Conservation (phyloP, 2,329 filamentous ascomycete genomes). For the Beauveria brongniartii region DNA sequence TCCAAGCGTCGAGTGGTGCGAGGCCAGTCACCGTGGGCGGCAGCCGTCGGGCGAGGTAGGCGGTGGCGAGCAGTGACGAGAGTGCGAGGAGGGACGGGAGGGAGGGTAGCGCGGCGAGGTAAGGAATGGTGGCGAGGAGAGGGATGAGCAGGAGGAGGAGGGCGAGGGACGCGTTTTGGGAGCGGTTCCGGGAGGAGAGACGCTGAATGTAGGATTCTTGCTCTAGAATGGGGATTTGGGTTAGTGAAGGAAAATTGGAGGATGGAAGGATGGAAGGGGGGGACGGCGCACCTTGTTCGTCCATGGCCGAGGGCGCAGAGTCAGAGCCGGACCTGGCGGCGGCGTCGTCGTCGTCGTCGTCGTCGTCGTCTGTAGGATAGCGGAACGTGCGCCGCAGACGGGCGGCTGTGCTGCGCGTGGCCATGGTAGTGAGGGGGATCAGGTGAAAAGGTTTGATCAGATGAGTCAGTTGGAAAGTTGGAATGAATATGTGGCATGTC, state of each 20-base stretch:
- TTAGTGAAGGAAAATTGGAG: neutral
- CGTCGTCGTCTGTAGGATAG: conserved; percentile 25
- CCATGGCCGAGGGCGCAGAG: conserved; percentile 10
- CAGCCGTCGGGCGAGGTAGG: conserved; percentile 51
- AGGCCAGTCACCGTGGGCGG: conserved; percentile 49
- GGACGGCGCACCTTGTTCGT: conserved; percentile 6
- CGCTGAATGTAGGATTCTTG: conserved; percentile 11
- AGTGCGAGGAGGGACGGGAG: conserved; percentile 49
- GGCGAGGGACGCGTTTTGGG: conserved; percentile 6
- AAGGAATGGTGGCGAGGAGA: conserved; percentile 34
- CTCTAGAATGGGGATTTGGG: neutral
- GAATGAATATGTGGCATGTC: too few relatives aligned
- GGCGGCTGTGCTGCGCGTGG: conserved; percentile 19
- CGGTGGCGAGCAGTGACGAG: conserved; percentile 54
- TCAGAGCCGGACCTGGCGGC: conserved; percentile 12
- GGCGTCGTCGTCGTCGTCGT: neutral
- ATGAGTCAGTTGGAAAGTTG: neutral
- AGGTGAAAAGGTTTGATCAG: neutral
- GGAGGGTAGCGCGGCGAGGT: conserved; percentile 26
- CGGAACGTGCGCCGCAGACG: conserved; percentile 21
- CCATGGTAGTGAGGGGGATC: conserved; percentile 14
- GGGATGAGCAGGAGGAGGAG: conserved; percentile 37
- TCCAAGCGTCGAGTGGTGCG: conserved; percentile 36
- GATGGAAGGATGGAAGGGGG: neutral
- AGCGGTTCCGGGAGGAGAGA: conserved; percentile 4